These are phyloP conservation scores for Metschnikowia anglica DNA, from an alignment of 805 yeast genomes.

Conservation along the genomic window DNA sequence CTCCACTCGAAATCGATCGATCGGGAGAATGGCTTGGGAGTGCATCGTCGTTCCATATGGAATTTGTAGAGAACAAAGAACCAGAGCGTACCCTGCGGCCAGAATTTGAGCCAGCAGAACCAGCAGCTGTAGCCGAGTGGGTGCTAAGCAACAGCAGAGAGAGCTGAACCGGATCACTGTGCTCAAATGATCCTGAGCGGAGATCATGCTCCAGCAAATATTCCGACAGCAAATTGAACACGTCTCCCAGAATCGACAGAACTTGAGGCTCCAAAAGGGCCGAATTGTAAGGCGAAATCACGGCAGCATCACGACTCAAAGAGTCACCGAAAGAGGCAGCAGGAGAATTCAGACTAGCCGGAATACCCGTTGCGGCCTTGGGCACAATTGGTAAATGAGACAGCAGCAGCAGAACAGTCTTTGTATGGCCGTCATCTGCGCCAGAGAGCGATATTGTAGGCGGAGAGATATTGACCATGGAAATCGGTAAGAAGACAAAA, in stretches of 20 bases:
- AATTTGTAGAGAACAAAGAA: constrained; percentile 48
- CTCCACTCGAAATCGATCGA: constrained; percentile 14
- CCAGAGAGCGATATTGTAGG: constrained; percentile 17
- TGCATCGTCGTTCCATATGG: constrained; percentile 59
- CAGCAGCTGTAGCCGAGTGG: constrained; percentile 10
- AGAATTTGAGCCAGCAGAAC: constrained; percentile 6
- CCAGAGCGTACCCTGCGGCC: constrained; percentile 52
- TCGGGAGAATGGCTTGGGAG: constrained; percentile 19
- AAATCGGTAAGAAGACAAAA: no score
- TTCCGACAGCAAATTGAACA: constrained; percentile 12
- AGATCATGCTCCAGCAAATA: constrained; percentile 8
- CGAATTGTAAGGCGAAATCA: constrained; percentile 14
- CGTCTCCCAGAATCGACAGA: constrained; percentile 11
- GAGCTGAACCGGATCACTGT: constrained; percentile 4
- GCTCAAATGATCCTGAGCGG: neutral
- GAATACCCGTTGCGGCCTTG: neutral
- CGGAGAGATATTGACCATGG: constrained; percentile 18
- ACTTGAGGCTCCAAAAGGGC: constrained; percentile 13
- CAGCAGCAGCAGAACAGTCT: constrained; percentile 4
- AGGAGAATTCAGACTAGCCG: constrained; percentile 5
- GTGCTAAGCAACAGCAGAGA: constrained; percentile 20
- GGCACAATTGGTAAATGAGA: constrained; percentile 2
- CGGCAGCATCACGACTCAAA: neutral
- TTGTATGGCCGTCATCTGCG: constrained; percentile 12
- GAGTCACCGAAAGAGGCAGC: constrained; percentile 4